Evolutionary conservation across 2,329 filamentous ascomycete genomes (phyloP).

Genomic region (Ceratocystis harringtonii): DNA sequence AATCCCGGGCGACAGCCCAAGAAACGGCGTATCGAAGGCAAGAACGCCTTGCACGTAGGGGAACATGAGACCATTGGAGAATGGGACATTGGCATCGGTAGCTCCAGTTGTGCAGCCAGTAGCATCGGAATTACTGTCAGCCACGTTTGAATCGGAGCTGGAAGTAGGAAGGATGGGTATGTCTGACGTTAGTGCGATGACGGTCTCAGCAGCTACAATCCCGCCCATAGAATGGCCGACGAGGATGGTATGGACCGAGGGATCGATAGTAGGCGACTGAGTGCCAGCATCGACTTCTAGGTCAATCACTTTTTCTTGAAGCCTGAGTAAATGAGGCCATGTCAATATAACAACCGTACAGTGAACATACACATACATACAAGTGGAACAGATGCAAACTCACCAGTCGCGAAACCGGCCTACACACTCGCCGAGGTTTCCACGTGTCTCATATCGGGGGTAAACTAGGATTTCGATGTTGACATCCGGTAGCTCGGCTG

Average conservation of each 20-base stretch:
- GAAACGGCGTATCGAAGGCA: slow-evolving; percentile 86
- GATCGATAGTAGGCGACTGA: slow-evolving; percentile 70
- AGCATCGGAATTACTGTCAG: background rate
- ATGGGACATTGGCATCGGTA: slow-evolving; percentile 21
- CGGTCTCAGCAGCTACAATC: slow-evolving; percentile 81
- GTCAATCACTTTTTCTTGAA: slow-evolving; percentile 86
- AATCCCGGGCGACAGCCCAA: slow-evolving; percentile 66
- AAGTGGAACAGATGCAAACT: slow-evolving; percentile 18
- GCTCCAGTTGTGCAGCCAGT: slow-evolving; percentile 13
- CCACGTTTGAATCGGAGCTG: slow-evolving; percentile 23
- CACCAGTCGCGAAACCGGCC: slow-evolving; percentile 61
- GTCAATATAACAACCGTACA: background rate
- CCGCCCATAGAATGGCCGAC: slow-evolving; percentile 85
- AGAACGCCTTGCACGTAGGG: slow-evolving; percentile 82
- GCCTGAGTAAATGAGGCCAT: slow-evolving; percentile 34
- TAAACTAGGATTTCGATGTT: slow-evolving; percentile 56
- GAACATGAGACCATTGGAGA: slow-evolving; percentile 55
- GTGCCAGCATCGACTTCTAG: slow-evolving; percentile 72
- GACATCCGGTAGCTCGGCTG: slow-evolving; percentile 51
- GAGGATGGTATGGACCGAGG: slow-evolving; percentile 66
- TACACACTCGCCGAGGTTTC: slow-evolving; percentile 58
- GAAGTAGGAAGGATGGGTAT: slow-evolving; percentile 36
- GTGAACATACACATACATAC: background rate
- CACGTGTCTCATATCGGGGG: slow-evolving; percentile 68
- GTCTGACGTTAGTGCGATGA: slow-evolving; percentile 53